Conservation (phyloP, 2,329 filamentous ascomycete species). For the Claviceps sp. region DNA sequence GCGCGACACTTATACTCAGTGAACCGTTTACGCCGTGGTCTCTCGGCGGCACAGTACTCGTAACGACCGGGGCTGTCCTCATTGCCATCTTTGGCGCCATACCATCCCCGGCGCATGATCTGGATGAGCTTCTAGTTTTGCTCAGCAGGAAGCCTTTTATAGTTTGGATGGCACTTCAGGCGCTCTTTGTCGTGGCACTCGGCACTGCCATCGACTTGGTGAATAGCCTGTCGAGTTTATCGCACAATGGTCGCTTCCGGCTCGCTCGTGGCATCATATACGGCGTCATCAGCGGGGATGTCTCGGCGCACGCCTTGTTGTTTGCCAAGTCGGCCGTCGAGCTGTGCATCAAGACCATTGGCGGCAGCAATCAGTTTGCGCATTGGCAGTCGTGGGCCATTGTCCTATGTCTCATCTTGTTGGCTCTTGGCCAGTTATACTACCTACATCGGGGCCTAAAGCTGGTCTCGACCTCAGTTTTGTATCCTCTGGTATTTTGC, state of each 20-base stretch:
- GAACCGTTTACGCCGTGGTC: conserved; percentile 93
- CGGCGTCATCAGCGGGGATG: conserved; percentile 77
- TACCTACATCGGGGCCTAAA: conserved; percentile 90
- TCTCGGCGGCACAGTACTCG: conserved; percentile 76
- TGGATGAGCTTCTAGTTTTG: conserved; percentile 67
- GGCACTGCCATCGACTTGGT: conserved; percentile 48
- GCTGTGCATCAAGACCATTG: conserved; percentile 73
- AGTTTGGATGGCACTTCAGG: conserved; percentile 76
- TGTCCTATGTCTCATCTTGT: conserved; percentile 61
- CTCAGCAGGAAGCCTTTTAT: conserved; percentile 65
- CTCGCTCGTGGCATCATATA: conserved; percentile 75
- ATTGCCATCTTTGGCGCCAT: conserved; percentile 93
- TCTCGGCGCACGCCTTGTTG: conserved; percentile 85
- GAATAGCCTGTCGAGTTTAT: conserved; percentile 36
- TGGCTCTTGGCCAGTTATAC: conserved; percentile 85
- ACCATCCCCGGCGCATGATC: conserved; percentile 77
- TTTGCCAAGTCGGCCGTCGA: conserved; percentile 96
- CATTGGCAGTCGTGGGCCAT: conserved; percentile 94
- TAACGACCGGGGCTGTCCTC: conserved; percentile 75
- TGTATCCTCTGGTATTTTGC: conserved; percentile 97
- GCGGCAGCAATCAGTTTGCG: conserved; percentile 84
- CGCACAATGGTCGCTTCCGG: conserved; percentile 52
- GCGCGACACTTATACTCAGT: conserved; percentile 80
- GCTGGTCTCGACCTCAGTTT: conserved; percentile 83
- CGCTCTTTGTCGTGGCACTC: conserved; percentile 56